Percentiles rank a stretch among this genome's conserved stretches.
Conservation (phyloP, 2,329 filamentous ascomycete species). For the Thielaviopsis populi region DNA sequence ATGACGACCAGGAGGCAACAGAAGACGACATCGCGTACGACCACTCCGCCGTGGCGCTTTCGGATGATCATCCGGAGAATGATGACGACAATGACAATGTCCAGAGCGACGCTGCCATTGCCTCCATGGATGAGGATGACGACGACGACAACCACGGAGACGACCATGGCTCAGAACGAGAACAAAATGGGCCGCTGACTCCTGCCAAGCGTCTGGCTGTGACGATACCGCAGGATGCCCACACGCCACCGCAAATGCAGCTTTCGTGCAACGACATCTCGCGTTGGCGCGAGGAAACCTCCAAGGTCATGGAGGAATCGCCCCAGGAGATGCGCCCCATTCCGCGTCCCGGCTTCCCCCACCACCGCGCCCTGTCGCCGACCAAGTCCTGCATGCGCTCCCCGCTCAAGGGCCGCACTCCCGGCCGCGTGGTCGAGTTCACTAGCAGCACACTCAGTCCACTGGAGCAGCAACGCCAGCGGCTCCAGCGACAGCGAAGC, state of each 20-base stretch:
- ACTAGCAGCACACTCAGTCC: constrained; percentile 36
- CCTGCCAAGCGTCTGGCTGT: background rate
- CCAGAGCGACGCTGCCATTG: constrained; percentile 14
- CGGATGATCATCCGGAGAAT: background rate
- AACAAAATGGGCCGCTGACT: background rate
- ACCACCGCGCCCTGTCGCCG: constrained; percentile 38
- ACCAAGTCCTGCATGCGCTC: constrained; percentile 43
- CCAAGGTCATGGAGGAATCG: constrained; percentile 19
- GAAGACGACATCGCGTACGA: background rate
- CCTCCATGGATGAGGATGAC: constrained; percentile 8
- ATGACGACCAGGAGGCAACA: background rate
- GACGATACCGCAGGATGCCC: constrained; percentile 6
- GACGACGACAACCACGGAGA: background rate
- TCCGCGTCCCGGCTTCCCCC: constrained; percentile 28
- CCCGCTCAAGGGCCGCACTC: constrained; percentile 41
- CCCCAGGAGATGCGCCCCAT: constrained; percentile 20
- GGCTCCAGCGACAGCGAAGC: constrained; percentile 5
- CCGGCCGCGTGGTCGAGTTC: constrained; percentile 44
- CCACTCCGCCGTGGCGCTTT: background rate
- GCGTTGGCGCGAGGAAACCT: constrained; percentile 29
- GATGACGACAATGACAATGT: background rate
- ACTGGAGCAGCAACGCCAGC: constrained; percentile 25
- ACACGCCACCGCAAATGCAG: constrained; percentile 29
- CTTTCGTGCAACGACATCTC: constrained; percentile 29
- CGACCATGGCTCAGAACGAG: background rate